Percentiles rank a stretch among this genome's conserved stretches.
These are phyloP conservation scores for Odonthalia washingtoniensis DNA, from an alignment of 31 red algal species.

Conservation along the genomic window DNA sequence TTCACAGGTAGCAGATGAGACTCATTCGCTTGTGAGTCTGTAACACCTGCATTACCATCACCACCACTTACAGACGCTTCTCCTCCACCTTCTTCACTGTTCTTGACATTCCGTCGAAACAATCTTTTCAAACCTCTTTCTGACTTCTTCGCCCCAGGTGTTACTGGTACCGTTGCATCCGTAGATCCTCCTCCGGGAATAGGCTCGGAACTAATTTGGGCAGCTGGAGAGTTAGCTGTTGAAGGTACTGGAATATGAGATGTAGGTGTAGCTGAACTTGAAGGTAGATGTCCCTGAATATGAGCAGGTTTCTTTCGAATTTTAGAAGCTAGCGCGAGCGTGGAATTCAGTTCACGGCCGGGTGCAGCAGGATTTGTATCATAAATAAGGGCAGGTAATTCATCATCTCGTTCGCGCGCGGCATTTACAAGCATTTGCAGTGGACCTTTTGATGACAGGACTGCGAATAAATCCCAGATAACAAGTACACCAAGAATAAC, in stretches of 20 bases:
- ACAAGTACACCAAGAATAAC: conserved; percentile 73
- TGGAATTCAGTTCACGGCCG: conserved; percentile 52
- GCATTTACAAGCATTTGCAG: conserved; percentile 70
- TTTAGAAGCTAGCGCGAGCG: neutral
- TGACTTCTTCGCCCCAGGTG: conserved; percentile 5
- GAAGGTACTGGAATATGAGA: neutral
- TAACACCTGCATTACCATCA: neutral
- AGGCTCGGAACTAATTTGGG: neutral
- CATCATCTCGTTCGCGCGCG: conserved; percentile 76
- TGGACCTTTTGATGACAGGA: conserved; percentile 71
- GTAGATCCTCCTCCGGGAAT: neutral
- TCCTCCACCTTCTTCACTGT: too few species aligned
- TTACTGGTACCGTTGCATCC: neutral
- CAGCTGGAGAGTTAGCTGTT: neutral
- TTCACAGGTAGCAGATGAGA: neutral
- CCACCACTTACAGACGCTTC: too few species aligned
- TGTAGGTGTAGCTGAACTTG: neutral
- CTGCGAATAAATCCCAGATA: conserved; percentile 90
- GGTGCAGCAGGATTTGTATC: conserved; percentile 76
- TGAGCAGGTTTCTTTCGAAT: neutral
- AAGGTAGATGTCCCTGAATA: neutral
- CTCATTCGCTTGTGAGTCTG: neutral
- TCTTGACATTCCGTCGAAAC: too few species aligned
- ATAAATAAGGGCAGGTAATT: conserved; percentile 78
- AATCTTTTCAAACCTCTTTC: neutral